Evolutionary conservation across 192 early-diverging fungal genomes (phyloP).

Genomic region (Linnemannia hyalina): DNA sequence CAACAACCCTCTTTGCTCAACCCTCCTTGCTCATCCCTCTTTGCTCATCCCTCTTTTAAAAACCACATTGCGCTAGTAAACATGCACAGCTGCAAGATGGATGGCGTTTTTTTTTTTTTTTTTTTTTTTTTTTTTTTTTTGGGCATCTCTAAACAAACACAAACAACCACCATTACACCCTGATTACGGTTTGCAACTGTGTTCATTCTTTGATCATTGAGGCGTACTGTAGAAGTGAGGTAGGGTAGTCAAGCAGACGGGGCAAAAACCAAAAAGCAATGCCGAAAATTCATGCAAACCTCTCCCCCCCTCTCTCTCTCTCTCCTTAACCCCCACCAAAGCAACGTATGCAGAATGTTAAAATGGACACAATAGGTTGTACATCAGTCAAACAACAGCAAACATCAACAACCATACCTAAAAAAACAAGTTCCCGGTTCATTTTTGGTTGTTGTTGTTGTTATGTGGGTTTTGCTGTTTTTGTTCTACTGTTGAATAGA

Average conservation of each 20-base stretch:
- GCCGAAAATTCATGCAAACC: neutral
- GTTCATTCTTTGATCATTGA: neutral
- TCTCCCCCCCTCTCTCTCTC: too few species aligned
- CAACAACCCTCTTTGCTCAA: too few species aligned
- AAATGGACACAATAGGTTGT: neutral
- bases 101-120: neutral
- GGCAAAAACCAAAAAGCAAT: neutral
- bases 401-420: neutral
- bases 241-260: neutral
- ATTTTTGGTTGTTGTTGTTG: neutral
- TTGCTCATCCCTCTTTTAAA: too few species aligned
- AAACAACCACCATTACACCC: neutral
- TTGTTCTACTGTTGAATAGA: neutral
- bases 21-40: too few species aligned
- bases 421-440: constrained; percentile 1
- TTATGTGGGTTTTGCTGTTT: neutral
- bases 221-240: too few species aligned
- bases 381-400: too few species aligned
- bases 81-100: neutral
- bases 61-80: too few species aligned
- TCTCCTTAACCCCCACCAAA: too few species aligned
- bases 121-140: too few species aligned
- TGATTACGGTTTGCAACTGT: neutral
- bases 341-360: neutral
- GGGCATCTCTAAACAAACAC: too few species aligned